phyloP scores from a whole-genome alignment of 208 protist genomes.

The Wallacemonas sp. region DNA sequence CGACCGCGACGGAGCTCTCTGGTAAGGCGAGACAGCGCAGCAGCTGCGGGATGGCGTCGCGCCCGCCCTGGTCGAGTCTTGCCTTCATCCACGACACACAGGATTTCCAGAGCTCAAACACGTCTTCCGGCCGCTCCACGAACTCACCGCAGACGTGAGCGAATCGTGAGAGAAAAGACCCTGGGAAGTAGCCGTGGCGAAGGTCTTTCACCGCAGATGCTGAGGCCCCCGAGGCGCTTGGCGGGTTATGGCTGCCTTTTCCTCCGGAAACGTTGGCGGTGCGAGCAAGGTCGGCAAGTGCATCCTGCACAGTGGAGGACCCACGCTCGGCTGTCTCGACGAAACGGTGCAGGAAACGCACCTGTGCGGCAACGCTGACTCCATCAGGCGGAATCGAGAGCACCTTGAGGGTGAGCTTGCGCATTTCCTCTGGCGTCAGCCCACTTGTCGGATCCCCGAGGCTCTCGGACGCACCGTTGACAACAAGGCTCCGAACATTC shows the following conservation, averaged over 20 bases:
- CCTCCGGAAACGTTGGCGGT: background rate
- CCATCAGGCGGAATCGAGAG: background rate
- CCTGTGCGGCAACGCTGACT: constrained; percentile 2
- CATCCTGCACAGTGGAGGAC: background rate
- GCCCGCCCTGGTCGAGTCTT: constrained; percentile 17
- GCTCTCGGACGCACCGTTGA: background rate
- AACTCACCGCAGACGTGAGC: constrained; percentile 38
- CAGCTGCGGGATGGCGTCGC: constrained; percentile 20
- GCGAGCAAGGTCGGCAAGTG: constrained; percentile 1
- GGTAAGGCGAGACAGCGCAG: constrained; percentile 46
- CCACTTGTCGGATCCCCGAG: background rate
- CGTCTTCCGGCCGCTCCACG: constrained; percentile 25
- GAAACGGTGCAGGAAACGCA: background rate
- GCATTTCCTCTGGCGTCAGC: constrained; percentile 2
- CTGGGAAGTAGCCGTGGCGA: constrained; percentile 65
- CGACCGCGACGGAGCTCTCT: constrained; percentile 20
- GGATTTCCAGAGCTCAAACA: constrained; percentile 34
- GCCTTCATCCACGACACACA: constrained; percentile 37
- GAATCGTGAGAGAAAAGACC: constrained; percentile 73
- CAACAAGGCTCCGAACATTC: background rate
- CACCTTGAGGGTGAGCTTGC: background rate
- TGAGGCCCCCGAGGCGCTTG: background rate
- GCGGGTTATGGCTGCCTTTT: background rate
- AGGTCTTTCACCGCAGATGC: constrained; percentile 23
- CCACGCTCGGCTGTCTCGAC: background rate